Evolutionary conservation across 2,329 filamentous ascomycete species (phyloP).

Genomic region (Fusarium metavorans): DNA sequence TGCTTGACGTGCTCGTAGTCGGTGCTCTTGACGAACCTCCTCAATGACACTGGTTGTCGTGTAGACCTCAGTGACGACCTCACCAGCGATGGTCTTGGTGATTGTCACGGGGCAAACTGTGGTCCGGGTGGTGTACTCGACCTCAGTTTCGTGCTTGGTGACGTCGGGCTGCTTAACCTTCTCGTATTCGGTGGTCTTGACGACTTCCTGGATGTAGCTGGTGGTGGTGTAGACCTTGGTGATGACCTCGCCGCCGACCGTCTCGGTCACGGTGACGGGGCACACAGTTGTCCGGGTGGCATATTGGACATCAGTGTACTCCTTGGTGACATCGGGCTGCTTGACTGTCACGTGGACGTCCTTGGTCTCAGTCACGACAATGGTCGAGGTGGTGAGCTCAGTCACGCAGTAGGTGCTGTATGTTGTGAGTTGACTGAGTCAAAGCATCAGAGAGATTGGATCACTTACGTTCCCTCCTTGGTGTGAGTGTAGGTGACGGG

Average conservation of each 20-base stretch:
- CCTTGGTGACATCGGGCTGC: constrained; percentile 49
- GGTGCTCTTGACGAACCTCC: constrained; percentile 46
- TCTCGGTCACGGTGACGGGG: constrained; percentile 56
- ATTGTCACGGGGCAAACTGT: constrained; percentile 57
- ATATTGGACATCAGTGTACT: constrained; percentile 50
- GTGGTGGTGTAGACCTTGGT: constrained; percentile 48
- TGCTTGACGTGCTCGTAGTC: constrained; percentile 51
- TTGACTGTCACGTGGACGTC: constrained; percentile 53
- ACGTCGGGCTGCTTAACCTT: constrained; percentile 54
- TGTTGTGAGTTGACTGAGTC: constrained; percentile 24
- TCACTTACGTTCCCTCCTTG: constrained; percentile 54
- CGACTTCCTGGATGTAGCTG: constrained; percentile 44
- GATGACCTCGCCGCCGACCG: constrained; percentile 42
- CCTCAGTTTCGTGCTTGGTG: constrained; percentile 49
- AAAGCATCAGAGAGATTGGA: neutral
- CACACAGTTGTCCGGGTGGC: constrained; percentile 58
- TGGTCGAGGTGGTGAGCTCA: constrained; percentile 57
- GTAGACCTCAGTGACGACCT: constrained; percentile 55
- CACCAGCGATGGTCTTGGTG: constrained; percentile 49
- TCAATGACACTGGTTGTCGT: constrained; percentile 44
- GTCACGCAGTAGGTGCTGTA: constrained; percentile 57
- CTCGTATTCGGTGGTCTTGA: constrained; percentile 49
- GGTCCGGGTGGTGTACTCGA: constrained; percentile 58
- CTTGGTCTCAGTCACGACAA: constrained; percentile 56
- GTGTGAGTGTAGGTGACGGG: constrained; percentile 59